Evolutionary conservation across 2,329 filamentous ascomycete genomes (phyloP), one percentile per base, ranked within the genome.

Genomic region (Fusarium piperis): DNA sequence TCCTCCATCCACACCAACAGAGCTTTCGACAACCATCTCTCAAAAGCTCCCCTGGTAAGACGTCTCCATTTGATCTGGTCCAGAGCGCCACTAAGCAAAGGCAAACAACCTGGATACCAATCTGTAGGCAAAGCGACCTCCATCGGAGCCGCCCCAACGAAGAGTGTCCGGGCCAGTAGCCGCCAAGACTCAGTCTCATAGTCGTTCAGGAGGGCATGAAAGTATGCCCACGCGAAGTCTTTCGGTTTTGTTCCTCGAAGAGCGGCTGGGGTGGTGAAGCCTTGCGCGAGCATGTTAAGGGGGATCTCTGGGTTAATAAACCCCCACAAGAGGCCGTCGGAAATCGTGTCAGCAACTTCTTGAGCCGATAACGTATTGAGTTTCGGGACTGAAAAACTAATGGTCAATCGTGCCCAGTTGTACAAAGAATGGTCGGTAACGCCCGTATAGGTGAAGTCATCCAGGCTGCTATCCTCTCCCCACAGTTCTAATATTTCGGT

Each of bases 1-100:
- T 70, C 65, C n/a, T 70, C 28, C 0, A 62, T 6, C 18, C 65
- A 55, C 4, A 38, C 28, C 3, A 0, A 2, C 3, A 65, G 10
- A 1, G n/a, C 41, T 0, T 1, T 36, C 0, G 35, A 3, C 0
- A 60, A 0, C 61, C 56, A 68, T 6, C 3, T 12, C 1, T 2
- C 6, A 1, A 68, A 57, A 0, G 65, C 8, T 0, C 18, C 0
- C 0, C 30, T 1, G 1, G 2, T 1, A 2, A 57, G 35, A 0
- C 35, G 20, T 9, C 23, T 18, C 0, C 5, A 3, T n/a, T 30
- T 16, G 1, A 35, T 38, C 4, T 28, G n/a, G 3, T 13, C 10
- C 10, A 55, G 39, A 3, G 1, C 0, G 1, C 10, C 6, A 5
- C 1, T 60, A 0, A 4, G 20, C 13, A 1, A 1, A 0, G 3